Percentiles rank a stretch among this genome's conserved stretches.
Conservation (phyloP, 306 rosid species). For the Trifolium dubium region DNA sequence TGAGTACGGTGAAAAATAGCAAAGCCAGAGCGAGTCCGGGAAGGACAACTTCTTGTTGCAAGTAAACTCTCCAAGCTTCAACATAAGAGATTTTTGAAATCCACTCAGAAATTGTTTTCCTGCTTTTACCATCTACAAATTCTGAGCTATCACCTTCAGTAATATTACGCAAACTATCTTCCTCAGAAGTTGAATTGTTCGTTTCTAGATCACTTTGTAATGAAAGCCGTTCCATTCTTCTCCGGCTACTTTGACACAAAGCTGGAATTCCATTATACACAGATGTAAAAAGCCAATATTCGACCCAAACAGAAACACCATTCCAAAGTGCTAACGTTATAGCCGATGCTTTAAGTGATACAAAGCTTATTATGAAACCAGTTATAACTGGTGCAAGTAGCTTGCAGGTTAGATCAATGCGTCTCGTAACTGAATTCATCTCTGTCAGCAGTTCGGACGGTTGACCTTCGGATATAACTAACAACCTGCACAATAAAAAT, state of each 20-base stretch:
- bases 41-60: constrained; percentile 73
- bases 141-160: constrained; percentile 20
- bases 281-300: constrained; percentile 83
- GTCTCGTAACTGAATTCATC: constrained; percentile 71
- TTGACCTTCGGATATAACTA: constrained; percentile 79
- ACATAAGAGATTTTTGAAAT: constrained; percentile 58
- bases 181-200: constrained; percentile 40
- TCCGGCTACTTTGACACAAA: constrained; percentile 60
- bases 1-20: constrained; percentile 82
- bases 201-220: constrained; percentile 42
- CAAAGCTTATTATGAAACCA: constrained; percentile 84
- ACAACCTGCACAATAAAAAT: constrained; percentile 60
- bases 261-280: constrained; percentile 80
- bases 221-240: constrained; percentile 53
- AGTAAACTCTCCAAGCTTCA: constrained; percentile 75
- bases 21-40: constrained; percentile 86
- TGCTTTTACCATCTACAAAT: constrained; percentile 39
- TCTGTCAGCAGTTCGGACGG: constrained; percentile 67
- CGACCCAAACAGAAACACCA: constrained; percentile 69
- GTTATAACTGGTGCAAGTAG: constrained; percentile 85
- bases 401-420: constrained; percentile 84
- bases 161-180: constrained; percentile 42
- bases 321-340: constrained; percentile 79
- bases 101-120: constrained; percentile 33
- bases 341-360: constrained; percentile 83